phyloP scores from a whole-genome alignment of 306 rosid genomes.

The Castanospermum australe region DNA sequence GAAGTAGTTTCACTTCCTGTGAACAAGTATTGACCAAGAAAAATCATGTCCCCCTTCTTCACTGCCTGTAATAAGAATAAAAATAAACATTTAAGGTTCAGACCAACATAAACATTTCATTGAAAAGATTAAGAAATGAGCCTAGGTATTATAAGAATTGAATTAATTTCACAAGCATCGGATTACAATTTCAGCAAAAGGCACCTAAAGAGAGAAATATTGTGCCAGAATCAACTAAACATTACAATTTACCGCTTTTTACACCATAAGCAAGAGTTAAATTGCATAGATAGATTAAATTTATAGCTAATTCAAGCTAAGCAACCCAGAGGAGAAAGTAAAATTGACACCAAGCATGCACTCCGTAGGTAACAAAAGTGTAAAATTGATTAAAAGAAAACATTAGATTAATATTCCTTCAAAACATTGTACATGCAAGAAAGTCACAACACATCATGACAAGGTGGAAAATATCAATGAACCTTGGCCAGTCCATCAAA shows the following conservation, averaged over 20 bases:
- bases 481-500: slow-evolving; percentile 89
- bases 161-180: neutral
- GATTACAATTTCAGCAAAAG: neutral
- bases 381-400: neutral
- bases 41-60: slow-evolving; percentile 92
- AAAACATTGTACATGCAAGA: neutral
- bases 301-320: slow-evolving; percentile 9
- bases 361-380: neutral
- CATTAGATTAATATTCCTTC: neutral
- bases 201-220: neutral
- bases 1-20: slow-evolving; percentile 99
- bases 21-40: slow-evolving; percentile 92
- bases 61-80: slow-evolving; percentile 62
- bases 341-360: neutral
- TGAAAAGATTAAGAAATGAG: neutral
- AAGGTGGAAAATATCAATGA: slow-evolving; percentile 1
- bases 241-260: neutral
- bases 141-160: neutral
- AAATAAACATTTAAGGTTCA: neutral
- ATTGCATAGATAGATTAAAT: neutral
- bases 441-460: neutral
- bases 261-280: neutral
- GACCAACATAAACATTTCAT: neutral
- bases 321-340: neutral
- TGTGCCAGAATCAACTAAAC: neutral